These are phyloP conservation scores for Epichloe coenophiala DNA, from an alignment of 2,329 filamentous ascomycete genomes.

Conservation along the genomic window DNA sequence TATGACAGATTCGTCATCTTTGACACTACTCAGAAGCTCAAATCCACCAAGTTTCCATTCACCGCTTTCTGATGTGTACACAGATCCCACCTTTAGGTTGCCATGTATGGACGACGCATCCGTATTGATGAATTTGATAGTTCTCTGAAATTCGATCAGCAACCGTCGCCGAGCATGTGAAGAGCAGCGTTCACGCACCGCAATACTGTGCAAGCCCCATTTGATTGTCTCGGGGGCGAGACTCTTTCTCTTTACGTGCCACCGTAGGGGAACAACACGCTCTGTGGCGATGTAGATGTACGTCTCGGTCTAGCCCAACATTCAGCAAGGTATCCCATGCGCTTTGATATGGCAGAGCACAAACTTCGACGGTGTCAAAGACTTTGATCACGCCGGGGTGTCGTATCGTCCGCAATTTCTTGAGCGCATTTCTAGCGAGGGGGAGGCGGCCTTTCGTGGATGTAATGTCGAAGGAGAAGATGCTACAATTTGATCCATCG, in stretches of 20 bases:
- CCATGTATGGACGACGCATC: slow-evolving; percentile 89
- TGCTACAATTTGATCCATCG: slow-evolving; percentile 86
- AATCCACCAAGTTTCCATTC: slow-evolving; percentile 97
- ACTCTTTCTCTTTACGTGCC: slow-evolving; percentile 82
- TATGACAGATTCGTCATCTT: slow-evolving; percentile 87
- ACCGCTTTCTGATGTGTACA: slow-evolving; percentile 90
- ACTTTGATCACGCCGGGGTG: slow-evolving; percentile 94
- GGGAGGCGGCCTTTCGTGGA: slow-evolving; percentile 70
- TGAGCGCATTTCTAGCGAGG: slow-evolving; percentile 83
- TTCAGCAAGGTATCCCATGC: slow-evolving; percentile 11
- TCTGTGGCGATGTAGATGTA: slow-evolving; percentile 97
- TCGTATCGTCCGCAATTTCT: slow-evolving; percentile 82
- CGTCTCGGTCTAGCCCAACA: slow-evolving; percentile 58
- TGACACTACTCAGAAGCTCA: slow-evolving; percentile 85
- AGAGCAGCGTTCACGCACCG: slow-evolving; percentile 35
- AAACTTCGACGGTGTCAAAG: slow-evolving; percentile 81
- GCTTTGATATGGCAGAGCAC: background rate
- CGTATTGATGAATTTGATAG: slow-evolving; percentile 89
- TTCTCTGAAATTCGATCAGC: slow-evolving; percentile 45
- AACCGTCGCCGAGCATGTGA: background rate
- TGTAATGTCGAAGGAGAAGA: slow-evolving; percentile 87
- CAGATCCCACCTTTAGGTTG: slow-evolving; percentile 67
- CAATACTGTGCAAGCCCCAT: slow-evolving; percentile 84
- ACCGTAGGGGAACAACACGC: slow-evolving; percentile 70
- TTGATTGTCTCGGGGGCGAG: slow-evolving; percentile 90